A percentile compares a stretch with the other conserved stretches of the same genome.
phyloP scores from a whole-genome alignment of 495 filamentous ascomycete species.

The Penicillium roqueforti region DNA sequence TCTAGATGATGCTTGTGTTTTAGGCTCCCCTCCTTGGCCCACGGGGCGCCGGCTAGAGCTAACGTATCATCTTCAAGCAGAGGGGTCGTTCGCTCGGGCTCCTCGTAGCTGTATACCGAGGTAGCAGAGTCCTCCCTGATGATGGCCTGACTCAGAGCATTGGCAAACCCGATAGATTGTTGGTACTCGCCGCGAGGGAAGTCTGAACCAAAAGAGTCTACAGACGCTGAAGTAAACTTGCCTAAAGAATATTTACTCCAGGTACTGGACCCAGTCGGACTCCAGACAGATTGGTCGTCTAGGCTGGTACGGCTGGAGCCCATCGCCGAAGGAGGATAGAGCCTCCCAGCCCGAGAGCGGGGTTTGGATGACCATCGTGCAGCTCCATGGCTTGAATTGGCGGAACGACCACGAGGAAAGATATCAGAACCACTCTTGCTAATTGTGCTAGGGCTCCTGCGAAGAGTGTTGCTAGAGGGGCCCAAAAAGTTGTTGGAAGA shows the following conservation, averaged over 20 bases:
- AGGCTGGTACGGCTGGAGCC: slow-evolving; percentile 92
- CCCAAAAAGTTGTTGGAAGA: slow-evolving; percentile 47
- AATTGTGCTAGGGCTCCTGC: slow-evolving; percentile 81
- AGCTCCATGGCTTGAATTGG: slow-evolving; percentile 61
- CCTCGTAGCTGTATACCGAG: slow-evolving; percentile 47
- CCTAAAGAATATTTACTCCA: slow-evolving; percentile 95
- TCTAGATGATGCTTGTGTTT: slow-evolving; percentile 97
- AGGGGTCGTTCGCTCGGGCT: slow-evolving; percentile 54
- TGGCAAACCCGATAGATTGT: slow-evolving; percentile 96
- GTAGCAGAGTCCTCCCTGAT: slow-evolving; percentile 80
- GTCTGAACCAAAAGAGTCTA: slow-evolving; percentile 79
- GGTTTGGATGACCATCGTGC: slow-evolving; percentile 80
- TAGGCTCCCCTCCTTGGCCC: slow-evolving; percentile 94
- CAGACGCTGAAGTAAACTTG: slow-evolving; percentile 84
- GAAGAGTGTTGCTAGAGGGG: slow-evolving; percentile 54
- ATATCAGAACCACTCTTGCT: slow-evolving; percentile 84
- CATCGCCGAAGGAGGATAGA: slow-evolving; percentile 74
- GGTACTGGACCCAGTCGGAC: slow-evolving; percentile 78
- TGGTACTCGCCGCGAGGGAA: slow-evolving; percentile 82
- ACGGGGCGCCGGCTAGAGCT: slow-evolving; percentile 85
- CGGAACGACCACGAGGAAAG: slow-evolving; percentile 64
- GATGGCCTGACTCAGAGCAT: slow-evolving; percentile 93
- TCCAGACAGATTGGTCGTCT: slow-evolving; percentile 89
- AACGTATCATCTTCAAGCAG: slow-evolving; percentile 88
- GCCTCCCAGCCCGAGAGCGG: slow-evolving; percentile 66